phyloP scores from a whole-genome alignment of 495 filamentous ascomycete genomes.

The Hypomontagnella submonticulosa region DNA sequence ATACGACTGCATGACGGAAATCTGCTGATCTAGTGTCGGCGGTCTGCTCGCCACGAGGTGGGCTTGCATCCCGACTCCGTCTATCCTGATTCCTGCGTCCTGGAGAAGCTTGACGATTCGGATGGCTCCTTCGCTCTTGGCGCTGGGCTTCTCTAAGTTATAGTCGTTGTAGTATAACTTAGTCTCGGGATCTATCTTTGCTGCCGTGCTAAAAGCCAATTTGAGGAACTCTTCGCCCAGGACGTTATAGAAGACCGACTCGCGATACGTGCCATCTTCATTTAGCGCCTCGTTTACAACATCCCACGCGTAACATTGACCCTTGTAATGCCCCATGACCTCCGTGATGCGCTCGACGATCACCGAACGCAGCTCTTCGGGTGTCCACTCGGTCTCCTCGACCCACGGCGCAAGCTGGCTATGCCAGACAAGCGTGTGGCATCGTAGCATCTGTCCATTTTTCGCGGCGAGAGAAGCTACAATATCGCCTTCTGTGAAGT shows the following conservation, averaged over 20 bases:
- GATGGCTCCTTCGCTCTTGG: slow-evolving; percentile 59
- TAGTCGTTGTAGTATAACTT: slow-evolving; percentile 80
- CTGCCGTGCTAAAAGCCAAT: slow-evolving; percentile 65
- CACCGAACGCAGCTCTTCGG: slow-evolving; percentile 61
- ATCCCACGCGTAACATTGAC: slow-evolving; percentile 61
- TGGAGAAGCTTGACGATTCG: slow-evolving; percentile 65
- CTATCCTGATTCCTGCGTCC: slow-evolving; percentile 65
- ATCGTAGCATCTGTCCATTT: slow-evolving; percentile 67
- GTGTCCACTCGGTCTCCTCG: slow-evolving; percentile 62
- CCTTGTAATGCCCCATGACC: slow-evolving; percentile 61
- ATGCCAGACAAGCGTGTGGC: slow-evolving; percentile 74
- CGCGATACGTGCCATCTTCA: slow-evolving; percentile 70
- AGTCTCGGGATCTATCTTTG: slow-evolving; percentile 64
- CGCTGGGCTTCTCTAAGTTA: slow-evolving; percentile 67
- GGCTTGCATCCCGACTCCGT: slow-evolving; percentile 72
- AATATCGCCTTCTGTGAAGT: slow-evolving; percentile 61
- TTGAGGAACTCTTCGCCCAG: slow-evolving; percentile 68
- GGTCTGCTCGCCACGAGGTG: slow-evolving; percentile 69
- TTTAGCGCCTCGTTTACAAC: slow-evolving; percentile 78
- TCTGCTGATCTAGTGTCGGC: slow-evolving; percentile 59
- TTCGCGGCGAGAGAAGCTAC: slow-evolving; percentile 60
- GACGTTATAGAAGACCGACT: slow-evolving; percentile 66
- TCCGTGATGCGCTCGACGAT: slow-evolving; percentile 63
- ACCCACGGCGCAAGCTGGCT: slow-evolving; percentile 57
- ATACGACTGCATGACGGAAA: slow-evolving; percentile 61